Evolutionary conservation across 2,329 filamentous ascomycete species (phyloP).

Genomic region (Rhinocladiella similis): DNA sequence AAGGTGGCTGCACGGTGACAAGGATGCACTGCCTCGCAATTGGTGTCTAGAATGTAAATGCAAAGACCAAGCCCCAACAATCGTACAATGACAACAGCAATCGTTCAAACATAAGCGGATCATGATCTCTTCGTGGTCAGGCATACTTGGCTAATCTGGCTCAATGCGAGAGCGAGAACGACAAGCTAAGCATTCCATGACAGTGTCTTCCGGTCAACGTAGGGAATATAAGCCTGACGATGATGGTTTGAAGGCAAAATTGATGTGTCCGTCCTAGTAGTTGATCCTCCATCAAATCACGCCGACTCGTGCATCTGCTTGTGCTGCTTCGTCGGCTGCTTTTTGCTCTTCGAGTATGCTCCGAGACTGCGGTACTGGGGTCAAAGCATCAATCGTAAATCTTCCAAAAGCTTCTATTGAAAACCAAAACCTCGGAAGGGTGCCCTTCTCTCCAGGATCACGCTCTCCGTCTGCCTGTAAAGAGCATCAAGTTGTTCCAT

Average conservation of each 20-base stretch:
- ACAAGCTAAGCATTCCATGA: background rate
- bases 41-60: background rate
- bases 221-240: no score
- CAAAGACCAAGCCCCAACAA: background rate
- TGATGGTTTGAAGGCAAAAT: no score
- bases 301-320: background rate
- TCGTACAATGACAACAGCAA: background rate
- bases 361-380: background rate
- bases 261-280: no score
- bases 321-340: background rate
- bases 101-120: background rate
- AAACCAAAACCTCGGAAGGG: constrained; percentile 21
- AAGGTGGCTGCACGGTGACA: constrained; percentile 10
- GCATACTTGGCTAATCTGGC: background rate
- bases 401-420: constrained; percentile 8
- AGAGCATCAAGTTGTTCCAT: constrained; percentile 81
- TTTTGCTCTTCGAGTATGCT: background rate
- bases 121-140: background rate
- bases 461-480: constrained; percentile 78
- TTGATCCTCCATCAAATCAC: no score
- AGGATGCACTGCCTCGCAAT: constrained; percentile 3
- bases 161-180: background rate
- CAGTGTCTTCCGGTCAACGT: no score
- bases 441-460: constrained; percentile 67
- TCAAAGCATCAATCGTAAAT: background rate